Evolutionary conservation across 225 moss, liverwort and hornwort species (phyloP).

Genomic region (Climacium dendroides): DNA sequence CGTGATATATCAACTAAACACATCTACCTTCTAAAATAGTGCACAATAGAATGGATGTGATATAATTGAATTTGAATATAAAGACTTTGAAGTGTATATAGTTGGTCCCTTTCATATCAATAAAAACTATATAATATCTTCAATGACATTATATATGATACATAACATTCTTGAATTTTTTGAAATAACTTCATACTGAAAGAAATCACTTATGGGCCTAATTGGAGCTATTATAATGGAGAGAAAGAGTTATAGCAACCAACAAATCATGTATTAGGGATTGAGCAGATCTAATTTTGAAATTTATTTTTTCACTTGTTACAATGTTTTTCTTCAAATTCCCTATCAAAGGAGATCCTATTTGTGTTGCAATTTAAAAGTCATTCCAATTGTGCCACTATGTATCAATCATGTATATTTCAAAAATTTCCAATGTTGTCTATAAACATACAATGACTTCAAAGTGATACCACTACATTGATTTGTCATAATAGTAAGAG

Average conservation of each 20-base stretch:
- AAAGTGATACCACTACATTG: background rate
- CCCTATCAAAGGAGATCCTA: fast-evolving
- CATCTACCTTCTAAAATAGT: background rate
- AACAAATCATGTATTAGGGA: background rate
- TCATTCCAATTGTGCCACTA: background rate
- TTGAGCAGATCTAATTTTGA: background rate
- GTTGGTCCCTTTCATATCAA: background rate
- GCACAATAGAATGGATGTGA: background rate
- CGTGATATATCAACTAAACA: background rate
- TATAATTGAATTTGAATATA: background rate
- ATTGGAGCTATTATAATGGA: background rate
- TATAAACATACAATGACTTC: background rate
- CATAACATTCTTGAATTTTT: background rate
- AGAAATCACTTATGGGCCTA: background rate
- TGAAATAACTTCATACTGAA: background rate
- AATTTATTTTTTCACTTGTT: fast-evolving
- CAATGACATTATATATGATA: background rate
- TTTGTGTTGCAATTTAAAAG: background rate
- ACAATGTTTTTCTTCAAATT: fast-evolving
- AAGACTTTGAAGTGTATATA: background rate
- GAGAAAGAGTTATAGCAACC: background rate
- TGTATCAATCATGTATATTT: background rate
- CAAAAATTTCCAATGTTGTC: background rate
- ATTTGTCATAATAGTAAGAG: background rate
- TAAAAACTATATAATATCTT: background rate